Base-by-base conservation (phyloP, 2,329 filamentous ascomycete species). In the Alternaria brassicicola region DNA sequence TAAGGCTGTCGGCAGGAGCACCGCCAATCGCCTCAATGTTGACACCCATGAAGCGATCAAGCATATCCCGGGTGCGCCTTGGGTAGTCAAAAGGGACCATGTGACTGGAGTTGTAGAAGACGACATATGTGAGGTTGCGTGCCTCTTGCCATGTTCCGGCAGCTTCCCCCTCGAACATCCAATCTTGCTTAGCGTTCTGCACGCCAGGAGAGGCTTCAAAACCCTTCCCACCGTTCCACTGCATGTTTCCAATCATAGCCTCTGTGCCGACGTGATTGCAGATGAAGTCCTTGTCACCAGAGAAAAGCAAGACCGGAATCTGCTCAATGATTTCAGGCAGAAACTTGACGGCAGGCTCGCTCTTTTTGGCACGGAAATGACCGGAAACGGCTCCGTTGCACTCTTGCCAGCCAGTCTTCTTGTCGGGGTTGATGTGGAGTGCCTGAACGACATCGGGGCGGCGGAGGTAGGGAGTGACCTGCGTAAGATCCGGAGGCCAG, bases 1-100 rank as follows among this genome's bases (percentile, higher is more conserved):
- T 89, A 30, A 86, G 85, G 57, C 89, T 93, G 76, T 96, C 90
- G 1, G 88, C 85, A 0, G 93, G 92, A 50, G 82, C 80, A 49
- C 92, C 93, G 57, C 94, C 94, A 65, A 97, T 96, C 71, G 86
- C 89, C 68, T 87, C 90, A 65, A 98, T 96, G 73, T 98, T 93
- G 38, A 99, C 92, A 47, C 88, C 87, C 85, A 98, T 92, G 80
- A 99, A 97, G 38, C 95, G 90, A 78, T 99, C 94, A 15, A 99
- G 87, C 95, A 99, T 99, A 76, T 98, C 95, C 61, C 94, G 87
- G 19, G 89, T 90, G 60, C 93, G 89, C 46, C 92, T 88, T 1
- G 94, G 89, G 69, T 90, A 91, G 78, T 99, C 94, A 72, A 95
- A 98, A 1, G 95, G 96, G 1, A 99, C 95, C 95, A 99, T 99